Evolutionary conservation across 2,329 filamentous ascomycete species (phyloP).

Genomic region (Torrubiellomyces zombiae): DNA sequence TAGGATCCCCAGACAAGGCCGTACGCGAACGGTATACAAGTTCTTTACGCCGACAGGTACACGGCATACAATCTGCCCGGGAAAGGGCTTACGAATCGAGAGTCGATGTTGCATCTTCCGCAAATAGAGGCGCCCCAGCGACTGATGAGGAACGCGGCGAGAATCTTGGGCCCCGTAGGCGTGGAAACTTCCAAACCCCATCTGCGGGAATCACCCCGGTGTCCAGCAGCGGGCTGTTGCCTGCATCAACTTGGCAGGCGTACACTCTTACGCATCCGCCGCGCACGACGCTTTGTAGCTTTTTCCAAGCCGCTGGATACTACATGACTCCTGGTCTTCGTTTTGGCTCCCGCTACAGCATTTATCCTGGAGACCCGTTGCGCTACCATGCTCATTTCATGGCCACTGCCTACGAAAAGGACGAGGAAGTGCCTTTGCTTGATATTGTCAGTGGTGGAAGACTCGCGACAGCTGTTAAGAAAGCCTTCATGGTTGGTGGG

Average conservation of each 20-base stretch:
- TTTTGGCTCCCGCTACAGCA: slow-evolving; percentile 86
- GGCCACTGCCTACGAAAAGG: slow-evolving; percentile 70
- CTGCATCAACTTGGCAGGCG: too few relatives aligned
- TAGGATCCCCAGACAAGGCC: slow-evolving; percentile 38
- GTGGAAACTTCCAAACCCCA: too few relatives aligned
- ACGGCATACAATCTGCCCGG: too few relatives aligned
- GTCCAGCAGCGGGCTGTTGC: slow-evolving; percentile 17
- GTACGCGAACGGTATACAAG: slow-evolving; percentile 48
- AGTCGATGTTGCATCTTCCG: too few relatives aligned
- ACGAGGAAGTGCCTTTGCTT: slow-evolving; percentile 69
- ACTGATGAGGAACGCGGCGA: too few relatives aligned
- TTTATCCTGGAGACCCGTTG: slow-evolving; percentile 88
- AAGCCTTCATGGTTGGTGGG: slow-evolving; percentile 77
- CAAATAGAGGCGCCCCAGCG: too few relatives aligned
- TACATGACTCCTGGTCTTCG: slow-evolving; percentile 84
- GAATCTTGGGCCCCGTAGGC: too few relatives aligned
- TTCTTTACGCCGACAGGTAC: slow-evolving; percentile 33
- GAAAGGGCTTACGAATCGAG: too few relatives aligned
- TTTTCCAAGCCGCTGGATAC: slow-evolving; percentile 64
- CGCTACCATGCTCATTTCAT: slow-evolving; percentile 94
- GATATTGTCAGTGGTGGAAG: slow-evolving; percentile 76
- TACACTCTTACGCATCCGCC: too few relatives aligned
- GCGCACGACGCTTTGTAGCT: slow-evolving; percentile 54
- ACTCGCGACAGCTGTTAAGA: slow-evolving; percentile 89
- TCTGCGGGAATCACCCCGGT: slow-evolving; percentile 18